phyloP scores from a whole-genome alignment of 768 basidiomycete species.

The Tephrocybe rancida region DNA sequence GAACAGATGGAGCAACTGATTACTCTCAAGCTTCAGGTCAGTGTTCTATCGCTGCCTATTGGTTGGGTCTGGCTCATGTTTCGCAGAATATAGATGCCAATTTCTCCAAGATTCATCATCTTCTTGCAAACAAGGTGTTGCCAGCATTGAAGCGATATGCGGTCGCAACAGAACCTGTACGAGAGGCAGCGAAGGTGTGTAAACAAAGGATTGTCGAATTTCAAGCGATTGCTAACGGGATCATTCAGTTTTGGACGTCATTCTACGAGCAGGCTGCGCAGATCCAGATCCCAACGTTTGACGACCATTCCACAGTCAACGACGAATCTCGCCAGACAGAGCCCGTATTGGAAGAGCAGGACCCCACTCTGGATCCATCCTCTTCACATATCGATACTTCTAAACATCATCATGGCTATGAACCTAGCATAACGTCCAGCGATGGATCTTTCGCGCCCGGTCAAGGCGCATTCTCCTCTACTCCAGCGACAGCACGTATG shows the following conservation, averaged over 20 bases:
- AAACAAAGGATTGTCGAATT: background rate
- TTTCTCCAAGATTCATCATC: conserved; percentile 86
- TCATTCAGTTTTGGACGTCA: conserved; percentile 85
- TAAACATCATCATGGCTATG: conserved; percentile 24
- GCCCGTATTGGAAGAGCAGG: conserved; percentile 25
- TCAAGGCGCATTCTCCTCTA: conserved; percentile 76
- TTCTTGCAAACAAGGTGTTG: conserved; percentile 77
- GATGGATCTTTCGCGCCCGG: conserved; percentile 78
- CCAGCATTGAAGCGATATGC: conserved; percentile 92
- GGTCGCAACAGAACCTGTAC: conserved; percentile 82
- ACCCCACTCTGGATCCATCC: conserved; percentile 22
- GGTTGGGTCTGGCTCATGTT: background rate
- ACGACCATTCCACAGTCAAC: conserved; percentile 62
- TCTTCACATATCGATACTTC: conserved; percentile 19
- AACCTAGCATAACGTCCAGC: conserved; percentile 51
- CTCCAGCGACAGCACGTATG: conserved; percentile 60
- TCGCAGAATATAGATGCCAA: conserved; percentile 88
- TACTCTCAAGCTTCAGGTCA: conserved; percentile 86
- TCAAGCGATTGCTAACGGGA: background rate
- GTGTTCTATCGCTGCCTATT: conserved; percentile 6
- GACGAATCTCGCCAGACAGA: conserved; percentile 49
- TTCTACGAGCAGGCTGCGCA: conserved; percentile 96
- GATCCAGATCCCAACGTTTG: conserved; percentile 76
- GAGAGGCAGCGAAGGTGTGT: conserved; percentile 87
- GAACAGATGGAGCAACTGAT: conserved; percentile 97